Evolutionary conservation across 1,284 basidiomycete species (phyloP).

Genomic region (Takashimella tepidaria): DNA sequence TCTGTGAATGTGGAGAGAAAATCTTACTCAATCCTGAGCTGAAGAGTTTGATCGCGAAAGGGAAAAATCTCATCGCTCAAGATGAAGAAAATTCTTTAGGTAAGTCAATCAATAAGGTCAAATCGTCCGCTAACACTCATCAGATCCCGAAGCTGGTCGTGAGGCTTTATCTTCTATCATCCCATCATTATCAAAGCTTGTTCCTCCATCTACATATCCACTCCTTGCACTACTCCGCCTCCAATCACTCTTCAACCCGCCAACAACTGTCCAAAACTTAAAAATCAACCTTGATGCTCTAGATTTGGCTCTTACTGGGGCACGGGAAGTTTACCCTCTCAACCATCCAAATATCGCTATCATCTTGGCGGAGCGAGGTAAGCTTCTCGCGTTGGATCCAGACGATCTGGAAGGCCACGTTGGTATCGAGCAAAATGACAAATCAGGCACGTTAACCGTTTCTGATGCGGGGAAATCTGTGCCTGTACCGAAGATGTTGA

Average conservation of each 20-base stretch:
- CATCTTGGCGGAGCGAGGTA: slow-evolving; percentile 71
- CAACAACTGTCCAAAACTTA: slow-evolving; percentile 14
- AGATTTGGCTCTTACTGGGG: slow-evolving; percentile 56
- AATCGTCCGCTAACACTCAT: too few species aligned
- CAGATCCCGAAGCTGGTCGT: slow-evolving; percentile 54
- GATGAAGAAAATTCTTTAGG: slow-evolving; percentile 56
- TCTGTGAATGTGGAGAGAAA: slow-evolving; percentile 57
- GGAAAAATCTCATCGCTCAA: slow-evolving; percentile 64
- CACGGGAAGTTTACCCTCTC: slow-evolving; percentile 55
- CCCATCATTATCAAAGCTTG: slow-evolving; percentile 61
- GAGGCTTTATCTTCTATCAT: slow-evolving; percentile 60
- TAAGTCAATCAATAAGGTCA: too few species aligned
- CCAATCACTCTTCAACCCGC: slow-evolving; percentile 43
- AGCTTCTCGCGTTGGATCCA: slow-evolving; percentile 55
- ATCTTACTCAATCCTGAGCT: slow-evolving; percentile 53
- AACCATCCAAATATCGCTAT: slow-evolving; percentile 77
- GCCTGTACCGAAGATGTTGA: slow-evolving; percentile 53
- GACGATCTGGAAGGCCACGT: background rate
- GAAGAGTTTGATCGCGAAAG: slow-evolving; percentile 58
- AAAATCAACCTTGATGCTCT: slow-evolving; percentile 54
- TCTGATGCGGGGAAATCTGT: slow-evolving; percentile 2
- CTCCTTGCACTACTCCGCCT: slow-evolving; percentile 67
- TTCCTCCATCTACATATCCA: slow-evolving; percentile 64
- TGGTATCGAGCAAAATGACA: background rate
- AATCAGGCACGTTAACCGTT: background rate